Evolutionary conservation across 495 filamentous ascomycete species (phyloP), one percentile per base, ranked within the genome.

Genomic region (Ascodesmis nigricans): DNA sequence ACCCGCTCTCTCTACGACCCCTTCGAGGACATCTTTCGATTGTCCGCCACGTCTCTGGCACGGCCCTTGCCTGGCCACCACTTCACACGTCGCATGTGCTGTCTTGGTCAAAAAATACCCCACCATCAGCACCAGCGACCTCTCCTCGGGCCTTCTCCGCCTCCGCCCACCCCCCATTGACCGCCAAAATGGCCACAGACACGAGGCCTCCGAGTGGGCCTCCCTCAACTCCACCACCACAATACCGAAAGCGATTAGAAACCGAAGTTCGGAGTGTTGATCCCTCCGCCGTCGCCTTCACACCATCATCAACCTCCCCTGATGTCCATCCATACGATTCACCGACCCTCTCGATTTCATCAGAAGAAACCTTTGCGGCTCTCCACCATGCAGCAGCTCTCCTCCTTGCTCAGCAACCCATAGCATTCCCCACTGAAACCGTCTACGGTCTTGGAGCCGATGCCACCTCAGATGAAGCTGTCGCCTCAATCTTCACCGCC

Each of bases 351-450:
- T 17, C 41, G n/a, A 43, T 50, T 15, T 21, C 21, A 2, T 43
- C 46, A 13, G 20, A 33, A 4, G 20, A 33, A 21, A 42, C 47
- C 8, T 14, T 11, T 2, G 24, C 31, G n/a, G 18, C 41, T 11
- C 35, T 52, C 1, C 21, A 36, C 24, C 14, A 31, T 9, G 48
- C 49, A 5, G 40, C 48, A 2, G 29, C 33, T 15, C 23, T 52
- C 2, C 3, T 47, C 10, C 23, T 36, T 21, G 26, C 42, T 11
- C 35, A 36, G 32, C 36, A 52, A 29, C 40, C 36, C 29, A 78
- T 99, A 26, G 90, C 79, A 5, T 99, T 99, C 52, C 90, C 87
- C 3, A 99, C 90, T 0, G 87, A 99, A 57, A 99, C 87, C 4
- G 87, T 99, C 6, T 99, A 99, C 54, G 87, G 87, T 1, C 64